Conservation (phyloP, 2,329 filamentous ascomycete species). For the Tolypocladium cylindrosporum region DNA sequence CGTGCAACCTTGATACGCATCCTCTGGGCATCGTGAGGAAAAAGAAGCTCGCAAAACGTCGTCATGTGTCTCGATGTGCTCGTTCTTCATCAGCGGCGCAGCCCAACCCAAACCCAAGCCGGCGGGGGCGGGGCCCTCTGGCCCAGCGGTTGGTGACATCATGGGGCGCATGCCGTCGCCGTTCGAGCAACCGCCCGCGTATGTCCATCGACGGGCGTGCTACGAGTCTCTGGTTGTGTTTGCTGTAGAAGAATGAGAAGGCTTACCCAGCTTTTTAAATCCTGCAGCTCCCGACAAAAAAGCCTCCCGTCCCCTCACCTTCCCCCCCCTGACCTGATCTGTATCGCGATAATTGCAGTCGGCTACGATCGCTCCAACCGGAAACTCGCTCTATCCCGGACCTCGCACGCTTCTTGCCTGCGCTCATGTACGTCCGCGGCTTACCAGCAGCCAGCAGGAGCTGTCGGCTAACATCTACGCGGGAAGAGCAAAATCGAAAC, state of each 20-base stretch:
- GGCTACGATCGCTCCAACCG: neutral
- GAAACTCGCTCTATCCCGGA: neutral
- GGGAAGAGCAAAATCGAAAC: neutral
- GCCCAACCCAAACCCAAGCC: neutral
- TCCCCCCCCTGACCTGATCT: neutral
- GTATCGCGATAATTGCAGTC: neutral
- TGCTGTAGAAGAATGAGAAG: neutral
- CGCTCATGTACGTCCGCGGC: neutral
- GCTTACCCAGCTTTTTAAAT: neutral
- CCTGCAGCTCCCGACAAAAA: neutral
- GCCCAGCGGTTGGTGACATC: constrained; percentile 20
- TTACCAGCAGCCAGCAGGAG: neutral
- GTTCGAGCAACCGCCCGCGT: neutral
- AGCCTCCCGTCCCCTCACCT: neutral
- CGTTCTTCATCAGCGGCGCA: neutral
- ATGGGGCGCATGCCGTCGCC: constrained; percentile 19
- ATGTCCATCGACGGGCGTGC: neutral
- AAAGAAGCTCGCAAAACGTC: neutral
- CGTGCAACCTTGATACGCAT: neutral
- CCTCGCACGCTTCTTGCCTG: neutral
- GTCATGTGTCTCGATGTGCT: neutral
- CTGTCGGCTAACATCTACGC: neutral
- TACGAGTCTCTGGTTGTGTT: neutral
- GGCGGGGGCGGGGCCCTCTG: neutral
- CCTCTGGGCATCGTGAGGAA: neutral